A percentile compares a stretch with the other conserved stretches of the same genome.
Evolutionary conservation across 73 alveolate genomes (phyloP).

Genomic region (Paramecium bursaria): DNA sequence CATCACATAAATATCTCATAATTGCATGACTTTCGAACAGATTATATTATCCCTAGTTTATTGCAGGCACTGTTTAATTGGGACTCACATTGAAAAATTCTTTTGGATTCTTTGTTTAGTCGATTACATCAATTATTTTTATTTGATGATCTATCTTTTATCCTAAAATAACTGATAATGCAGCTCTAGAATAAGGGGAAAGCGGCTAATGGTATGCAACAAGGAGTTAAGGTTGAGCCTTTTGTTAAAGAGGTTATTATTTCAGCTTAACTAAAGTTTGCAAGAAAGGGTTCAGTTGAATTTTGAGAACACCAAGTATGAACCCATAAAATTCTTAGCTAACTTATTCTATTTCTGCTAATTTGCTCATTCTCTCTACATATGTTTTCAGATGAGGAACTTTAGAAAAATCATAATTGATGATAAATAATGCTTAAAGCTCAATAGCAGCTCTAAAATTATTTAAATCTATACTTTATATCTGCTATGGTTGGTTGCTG

Average conservation of each 20-base stretch:
- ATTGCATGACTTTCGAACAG: slow-evolving; percentile 66
- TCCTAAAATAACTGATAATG: no score
- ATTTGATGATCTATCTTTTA: neutral
- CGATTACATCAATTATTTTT: slow-evolving; percentile 19
- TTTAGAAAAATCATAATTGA: slow-evolving; percentile 20
- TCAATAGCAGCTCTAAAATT: neutral
- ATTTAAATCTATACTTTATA: neutral
- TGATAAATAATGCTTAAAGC: neutral
- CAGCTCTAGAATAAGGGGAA: no score
- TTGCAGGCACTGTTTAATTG: slow-evolving; percentile 61
- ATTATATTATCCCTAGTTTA: slow-evolving; percentile 40
- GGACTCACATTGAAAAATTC: slow-evolving; percentile 42
- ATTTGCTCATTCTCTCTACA: neutral
- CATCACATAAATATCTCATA: slow-evolving; percentile 49
- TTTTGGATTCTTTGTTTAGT: slow-evolving; percentile 10
- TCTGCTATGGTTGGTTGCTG: slow-evolving; percentile 32
- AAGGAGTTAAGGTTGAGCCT: no score
- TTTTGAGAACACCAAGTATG: no score
- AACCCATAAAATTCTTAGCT: no score
- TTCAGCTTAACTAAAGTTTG: no score
- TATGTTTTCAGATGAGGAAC: slow-evolving; percentile 10
- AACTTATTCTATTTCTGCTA: no score
- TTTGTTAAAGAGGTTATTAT: no score
- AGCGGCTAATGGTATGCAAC: no score
- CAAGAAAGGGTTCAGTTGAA: no score